Conservation (phyloP, 1,284 basidiomycete species). For the Nidula niveotomentosa region DNA sequence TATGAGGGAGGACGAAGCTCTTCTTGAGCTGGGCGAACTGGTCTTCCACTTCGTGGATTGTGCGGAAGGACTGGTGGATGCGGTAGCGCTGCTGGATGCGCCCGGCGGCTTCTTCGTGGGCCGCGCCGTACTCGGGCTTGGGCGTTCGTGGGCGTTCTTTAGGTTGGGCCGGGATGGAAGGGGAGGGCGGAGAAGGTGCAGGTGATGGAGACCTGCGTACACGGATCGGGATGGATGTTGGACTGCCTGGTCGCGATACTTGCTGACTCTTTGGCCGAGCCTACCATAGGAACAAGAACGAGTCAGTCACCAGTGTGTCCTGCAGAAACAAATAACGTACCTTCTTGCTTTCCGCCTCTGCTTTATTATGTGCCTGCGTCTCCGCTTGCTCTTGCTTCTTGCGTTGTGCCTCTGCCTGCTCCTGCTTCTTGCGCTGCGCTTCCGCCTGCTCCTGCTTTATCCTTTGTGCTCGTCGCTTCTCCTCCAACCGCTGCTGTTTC, state of each 20-base stretch:
- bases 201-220: background rate
- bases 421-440: conserved; percentile 6
- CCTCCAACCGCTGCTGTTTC: conserved; percentile 11
- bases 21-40: conserved; percentile 30
- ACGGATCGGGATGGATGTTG: background rate
- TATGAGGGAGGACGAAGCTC: conserved; percentile 30
- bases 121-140: conserved; percentile 12
- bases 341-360: too few relatives aligned
- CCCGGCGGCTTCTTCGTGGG: conserved; percentile 32
- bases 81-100: conserved; percentile 37
- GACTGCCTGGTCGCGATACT: background rate
- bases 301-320: too few relatives aligned
- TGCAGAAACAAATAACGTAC: too few relatives aligned
- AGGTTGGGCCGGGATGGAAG: background rate
- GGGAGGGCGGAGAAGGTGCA: background rate
- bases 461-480: conserved; percentile 10
- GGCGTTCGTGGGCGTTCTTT: conserved; percentile 1
- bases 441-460: conserved; percentile 5
- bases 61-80: conserved; percentile 26
- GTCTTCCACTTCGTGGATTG: conserved; percentile 24
- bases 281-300: background rate
- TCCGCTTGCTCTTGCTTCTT: conserved; percentile 2
- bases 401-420: conserved; percentile 7
- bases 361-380: too few relatives aligned
- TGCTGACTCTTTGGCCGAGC: background rate